Evolutionary conservation across 306 rosid species (phyloP).

Genomic region (Corylus avellana): DNA sequence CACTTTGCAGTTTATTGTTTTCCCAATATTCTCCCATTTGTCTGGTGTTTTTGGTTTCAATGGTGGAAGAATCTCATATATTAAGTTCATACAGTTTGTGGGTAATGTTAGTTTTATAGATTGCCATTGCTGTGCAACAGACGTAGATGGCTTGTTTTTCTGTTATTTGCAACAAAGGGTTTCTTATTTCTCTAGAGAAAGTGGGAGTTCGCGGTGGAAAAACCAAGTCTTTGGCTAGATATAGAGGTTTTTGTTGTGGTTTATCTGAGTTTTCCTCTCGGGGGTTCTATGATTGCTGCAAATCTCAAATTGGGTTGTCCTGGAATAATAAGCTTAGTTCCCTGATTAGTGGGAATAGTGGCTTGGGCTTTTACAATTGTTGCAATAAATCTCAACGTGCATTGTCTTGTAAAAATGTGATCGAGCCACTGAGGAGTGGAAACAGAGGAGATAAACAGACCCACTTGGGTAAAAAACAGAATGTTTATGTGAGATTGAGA

Average conservation of each 20-base stretch:
- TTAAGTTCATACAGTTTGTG: conserved; percentile 27
- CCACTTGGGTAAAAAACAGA: conserved; percentile 40
- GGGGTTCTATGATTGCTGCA: conserved; percentile 35
- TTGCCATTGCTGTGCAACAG: conserved; percentile 17
- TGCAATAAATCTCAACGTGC: conserved; percentile 42
- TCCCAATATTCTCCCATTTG: conserved; percentile 24
- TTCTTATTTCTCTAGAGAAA: conserved; percentile 28
- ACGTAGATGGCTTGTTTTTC: conserved; percentile 77
- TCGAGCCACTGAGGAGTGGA: conserved; percentile 52
- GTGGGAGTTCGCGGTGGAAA: conserved; percentile 35
- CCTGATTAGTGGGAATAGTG: conserved; percentile 28
- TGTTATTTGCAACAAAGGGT: conserved; percentile 54
- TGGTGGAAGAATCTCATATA: neutral
- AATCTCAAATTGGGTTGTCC: conserved; percentile 39
- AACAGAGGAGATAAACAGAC: conserved; percentile 44
- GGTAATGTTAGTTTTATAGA: conserved; percentile 20
- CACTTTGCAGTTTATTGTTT: neutral
- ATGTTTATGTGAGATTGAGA: conserved; percentile 47
- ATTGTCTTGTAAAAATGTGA: conserved; percentile 44
- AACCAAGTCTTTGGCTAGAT: conserved; percentile 45
- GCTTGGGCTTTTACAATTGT: conserved; percentile 42
- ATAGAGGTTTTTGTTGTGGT: conserved; percentile 38
- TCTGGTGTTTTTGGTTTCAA: conserved; percentile 7
- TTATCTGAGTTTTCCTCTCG: conserved; percentile 40
- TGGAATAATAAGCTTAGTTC: conserved; percentile 36